Evolutionary conservation across 345 rosid genomes (phyloP).

Genomic region (Brassica juncea): DNA sequence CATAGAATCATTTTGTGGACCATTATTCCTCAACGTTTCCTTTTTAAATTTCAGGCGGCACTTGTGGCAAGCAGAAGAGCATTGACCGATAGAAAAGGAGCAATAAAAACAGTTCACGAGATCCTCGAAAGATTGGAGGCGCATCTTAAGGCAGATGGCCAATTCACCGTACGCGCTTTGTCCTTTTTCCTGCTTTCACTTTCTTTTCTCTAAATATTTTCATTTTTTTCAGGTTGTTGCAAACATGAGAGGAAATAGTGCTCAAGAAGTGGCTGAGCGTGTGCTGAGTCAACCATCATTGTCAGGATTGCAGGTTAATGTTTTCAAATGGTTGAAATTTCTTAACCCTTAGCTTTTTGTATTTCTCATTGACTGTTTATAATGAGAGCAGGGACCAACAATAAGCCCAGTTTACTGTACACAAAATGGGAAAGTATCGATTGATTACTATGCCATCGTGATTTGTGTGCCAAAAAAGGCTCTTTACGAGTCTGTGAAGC

Average conservation of each 20-base stretch:
- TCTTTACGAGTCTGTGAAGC: conserved; percentile 77
- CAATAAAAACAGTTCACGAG: conserved; percentile 30
- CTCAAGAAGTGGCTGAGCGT: conserved; percentile 77
- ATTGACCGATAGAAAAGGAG: conserved; percentile 62
- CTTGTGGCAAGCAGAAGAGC: conserved; percentile 85
- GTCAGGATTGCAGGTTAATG: conserved; percentile 79
- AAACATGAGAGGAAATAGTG: conserved; percentile 66
- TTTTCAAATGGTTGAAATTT: not conserved
- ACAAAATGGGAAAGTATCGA: conserved; percentile 51
- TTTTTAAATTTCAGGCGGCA: conserved; percentile 57
- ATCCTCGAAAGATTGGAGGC: conserved; percentile 86
- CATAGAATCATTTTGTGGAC: not conserved
- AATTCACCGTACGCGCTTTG: conserved; percentile 55
- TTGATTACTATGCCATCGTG: conserved; percentile 77
- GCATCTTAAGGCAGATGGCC: conserved; percentile 81
- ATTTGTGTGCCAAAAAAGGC: conserved; percentile 86
- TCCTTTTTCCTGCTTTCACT: conserved; percentile 2
- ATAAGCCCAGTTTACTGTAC: conserved; percentile 59
- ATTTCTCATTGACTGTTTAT: not conserved
- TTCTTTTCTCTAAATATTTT: conserved; percentile 4
- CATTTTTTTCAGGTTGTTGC: conserved; percentile 64
- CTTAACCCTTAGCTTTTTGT: not conserved
- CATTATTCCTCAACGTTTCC: not conserved
- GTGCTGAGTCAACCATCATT: conserved; percentile 76
- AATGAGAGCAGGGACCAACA: conserved; percentile 38